phyloP scores from a whole-genome alignment of 257 asterid species.

The Primulina tabacum region DNA sequence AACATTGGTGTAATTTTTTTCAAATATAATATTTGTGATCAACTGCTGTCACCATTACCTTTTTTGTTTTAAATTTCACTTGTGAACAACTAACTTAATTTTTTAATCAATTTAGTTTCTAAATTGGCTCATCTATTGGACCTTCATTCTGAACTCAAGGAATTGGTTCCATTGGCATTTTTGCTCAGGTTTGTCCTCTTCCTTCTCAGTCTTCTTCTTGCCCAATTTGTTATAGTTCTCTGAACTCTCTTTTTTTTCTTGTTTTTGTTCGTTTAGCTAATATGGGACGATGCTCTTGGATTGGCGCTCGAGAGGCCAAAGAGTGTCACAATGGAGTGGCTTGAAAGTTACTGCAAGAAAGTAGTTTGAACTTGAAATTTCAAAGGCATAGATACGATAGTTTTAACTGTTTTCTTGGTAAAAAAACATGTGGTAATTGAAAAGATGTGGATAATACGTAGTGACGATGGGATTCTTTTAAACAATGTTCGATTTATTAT shows the following conservation, averaged over 20 bases:
- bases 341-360: conserved; percentile 56
- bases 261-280: conserved; percentile 45
- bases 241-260: conserved; percentile 9
- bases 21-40: background rate
- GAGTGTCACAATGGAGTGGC: conserved; percentile 72
- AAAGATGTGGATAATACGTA: no score
- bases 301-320: conserved; percentile 97
- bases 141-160: conserved; percentile 72
- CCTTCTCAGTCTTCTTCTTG: background rate
- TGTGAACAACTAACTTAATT: background rate
- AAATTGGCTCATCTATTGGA: conserved; percentile 39
- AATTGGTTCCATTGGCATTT: conserved; percentile 88
- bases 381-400: background rate
- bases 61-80: background rate
- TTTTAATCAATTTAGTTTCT: no score
- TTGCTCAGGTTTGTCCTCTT: conserved; percentile 65
- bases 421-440: background rate
- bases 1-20: background rate
- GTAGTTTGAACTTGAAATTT: conserved; percentile 28
- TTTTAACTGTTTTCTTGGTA: conserved; percentile 22
- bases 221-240: background rate
- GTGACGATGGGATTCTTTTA: no score
- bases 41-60: background rate
- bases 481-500: no score
- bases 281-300: conserved; percentile 99